Percentiles rank a stretch among this genome's conserved stretches.
Conservation (phyloP, 1,284 basidiomycete species). For the Leccinum pallidistipes region DNA sequence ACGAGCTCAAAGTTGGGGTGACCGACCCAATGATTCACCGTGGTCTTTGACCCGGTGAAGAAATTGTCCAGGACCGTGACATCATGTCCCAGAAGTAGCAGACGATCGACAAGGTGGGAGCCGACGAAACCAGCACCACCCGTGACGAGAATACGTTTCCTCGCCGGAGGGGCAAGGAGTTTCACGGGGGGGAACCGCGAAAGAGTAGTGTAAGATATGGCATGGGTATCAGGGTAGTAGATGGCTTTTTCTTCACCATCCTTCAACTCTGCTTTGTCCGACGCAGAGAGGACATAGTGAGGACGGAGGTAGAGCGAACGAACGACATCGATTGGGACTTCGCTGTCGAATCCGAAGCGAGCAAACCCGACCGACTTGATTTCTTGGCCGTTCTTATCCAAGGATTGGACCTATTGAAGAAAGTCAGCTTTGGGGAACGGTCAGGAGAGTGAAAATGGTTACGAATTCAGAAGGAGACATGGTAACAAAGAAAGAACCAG, state of each 20-base stretch:
- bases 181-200: slow-evolving; percentile 91
- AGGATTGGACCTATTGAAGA: slow-evolving; percentile 49
- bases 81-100: slow-evolving; percentile 97
- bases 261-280: slow-evolving; percentile 39
- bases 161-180: slow-evolving; percentile 72
- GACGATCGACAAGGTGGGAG: slow-evolving; percentile 93
- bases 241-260: slow-evolving; percentile 56
- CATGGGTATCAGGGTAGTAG: slow-evolving; percentile 72
- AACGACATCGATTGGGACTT: slow-evolving; percentile 75
- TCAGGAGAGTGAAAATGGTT: neutral
- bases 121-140: slow-evolving; percentile 98
- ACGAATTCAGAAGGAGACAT: slow-evolving; percentile 22
- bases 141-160: slow-evolving; percentile 92
- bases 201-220: slow-evolving; percentile 90
- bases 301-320: slow-evolving; percentile 86
- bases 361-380: slow-evolving; percentile 79
- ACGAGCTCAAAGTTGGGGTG: slow-evolving; percentile 99
- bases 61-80: slow-evolving; percentile 98
- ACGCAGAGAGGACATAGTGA: slow-evolving; percentile 61
- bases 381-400: slow-evolving; percentile 75
- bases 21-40: slow-evolving; percentile 92
- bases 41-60: slow-evolving; percentile 96
- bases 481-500: neutral
- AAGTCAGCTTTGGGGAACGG: slow-evolving; percentile 11
- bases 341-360: slow-evolving; percentile 86